Conservation (phyloP, 1,139 yeast genomes). For the Geotrichum carabidarum region DNA sequence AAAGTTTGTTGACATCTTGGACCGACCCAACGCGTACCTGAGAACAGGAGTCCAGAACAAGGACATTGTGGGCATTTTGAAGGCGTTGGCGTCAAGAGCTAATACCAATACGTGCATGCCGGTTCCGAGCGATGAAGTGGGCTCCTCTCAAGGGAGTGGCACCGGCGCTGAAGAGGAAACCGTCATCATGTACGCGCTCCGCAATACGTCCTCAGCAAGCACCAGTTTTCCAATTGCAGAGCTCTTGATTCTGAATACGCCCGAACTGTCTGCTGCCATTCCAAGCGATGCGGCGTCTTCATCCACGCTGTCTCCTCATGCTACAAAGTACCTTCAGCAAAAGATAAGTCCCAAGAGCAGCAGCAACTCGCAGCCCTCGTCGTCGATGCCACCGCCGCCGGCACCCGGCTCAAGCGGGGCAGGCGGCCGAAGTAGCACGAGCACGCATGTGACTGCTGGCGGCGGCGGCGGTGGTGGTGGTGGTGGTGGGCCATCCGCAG, state of each 20-base stretch:
- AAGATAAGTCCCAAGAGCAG: not conserved
- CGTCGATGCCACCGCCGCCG: not conserved
- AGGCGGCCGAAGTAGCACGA: not conserved
- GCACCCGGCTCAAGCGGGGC: not conserved
- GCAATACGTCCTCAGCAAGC: constrained; percentile 27
- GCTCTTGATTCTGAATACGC: constrained; percentile 63
- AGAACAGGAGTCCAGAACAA: constrained; percentile 36
- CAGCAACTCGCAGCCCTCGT: not conserved
- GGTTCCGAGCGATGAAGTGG: constrained; percentile 22
- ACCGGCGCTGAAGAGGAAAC: constrained; percentile 25
- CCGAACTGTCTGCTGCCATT: constrained; percentile 22
- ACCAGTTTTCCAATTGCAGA: constrained; percentile 64
- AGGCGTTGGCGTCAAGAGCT: constrained; percentile 42
- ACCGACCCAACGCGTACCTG: constrained; percentile 37
- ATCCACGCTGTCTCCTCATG: constrained; percentile 14
- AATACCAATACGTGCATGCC: constrained; percentile 34
- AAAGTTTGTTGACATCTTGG: constrained; percentile 35
- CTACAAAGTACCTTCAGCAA: not conserved
- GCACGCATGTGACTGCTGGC: not conserved
- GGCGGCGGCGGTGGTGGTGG: too few relatives aligned
- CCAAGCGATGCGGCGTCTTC: constrained; percentile 14
- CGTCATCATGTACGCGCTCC: constrained; percentile 32
- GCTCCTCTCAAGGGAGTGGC: not conserved
- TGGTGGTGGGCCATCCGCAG: not conserved
- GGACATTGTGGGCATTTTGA: constrained; percentile 33